Evolutionary conservation across 2,329 filamentous ascomycete species (phyloP).

Genomic region (Trichocomaceae sp.): DNA sequence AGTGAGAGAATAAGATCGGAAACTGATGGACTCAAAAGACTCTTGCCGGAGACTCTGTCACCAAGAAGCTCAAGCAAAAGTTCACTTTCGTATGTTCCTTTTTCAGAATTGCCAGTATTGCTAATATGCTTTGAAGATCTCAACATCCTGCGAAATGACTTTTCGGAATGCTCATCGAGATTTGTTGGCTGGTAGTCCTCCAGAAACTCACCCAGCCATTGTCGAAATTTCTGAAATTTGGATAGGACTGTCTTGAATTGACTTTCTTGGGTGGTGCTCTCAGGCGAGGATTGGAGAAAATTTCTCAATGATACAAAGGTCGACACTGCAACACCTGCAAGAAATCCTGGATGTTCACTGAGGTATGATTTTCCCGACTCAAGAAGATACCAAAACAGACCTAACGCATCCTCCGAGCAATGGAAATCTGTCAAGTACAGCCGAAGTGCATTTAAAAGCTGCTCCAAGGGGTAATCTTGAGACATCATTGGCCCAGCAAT

Average conservation of each 20-base stretch:
- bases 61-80: conserved; percentile 72
- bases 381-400: conserved; percentile 78
- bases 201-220: conserved; percentile 70
- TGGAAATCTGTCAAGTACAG: conserved; percentile 74
- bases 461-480: conserved; percentile 76
- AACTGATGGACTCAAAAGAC: conserved; percentile 67
- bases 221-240: conserved; percentile 68
- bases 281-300: conserved; percentile 67
- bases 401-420: conserved; percentile 85
- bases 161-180: conserved; percentile 44
- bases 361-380: conserved; percentile 61
- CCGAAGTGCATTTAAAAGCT: conserved; percentile 74
- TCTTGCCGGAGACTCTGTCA: conserved; percentile 57
- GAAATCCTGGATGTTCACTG: conserved; percentile 60
- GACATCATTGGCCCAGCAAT: conserved; percentile 68
- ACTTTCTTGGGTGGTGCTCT: conserved; percentile 76
- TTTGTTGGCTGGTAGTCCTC: conserved; percentile 52
- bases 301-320: conserved; percentile 70
- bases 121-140: conserved; percentile 62
- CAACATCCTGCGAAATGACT: conserved; percentile 61
- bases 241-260: conserved; percentile 71
- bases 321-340: conserved; percentile 73
- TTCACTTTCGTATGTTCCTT: conserved; percentile 67
- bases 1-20: conserved; percentile 34
- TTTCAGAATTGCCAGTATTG: conserved; percentile 61